Conservation (phyloP, 345 rosid species). For the Heritiera fomes region DNA sequence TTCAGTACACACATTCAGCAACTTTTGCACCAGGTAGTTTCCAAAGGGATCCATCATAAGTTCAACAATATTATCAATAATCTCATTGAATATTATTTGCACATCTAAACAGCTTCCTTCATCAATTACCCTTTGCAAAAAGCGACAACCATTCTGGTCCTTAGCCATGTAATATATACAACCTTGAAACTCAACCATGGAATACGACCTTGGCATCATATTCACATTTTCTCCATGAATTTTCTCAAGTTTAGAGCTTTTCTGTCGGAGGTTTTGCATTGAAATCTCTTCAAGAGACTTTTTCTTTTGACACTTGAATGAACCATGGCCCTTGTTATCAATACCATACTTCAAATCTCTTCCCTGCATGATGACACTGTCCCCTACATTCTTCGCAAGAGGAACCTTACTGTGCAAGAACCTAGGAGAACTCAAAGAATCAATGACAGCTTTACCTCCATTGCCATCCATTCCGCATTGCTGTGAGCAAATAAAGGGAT, state of each 20-base stretch:
- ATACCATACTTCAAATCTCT: slow-evolving; percentile 24
- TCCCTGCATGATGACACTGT: slow-evolving; percentile 44
- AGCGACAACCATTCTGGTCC: slow-evolving; percentile 57
- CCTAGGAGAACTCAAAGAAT: slow-evolving; percentile 22
- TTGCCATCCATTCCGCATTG: slow-evolving; percentile 26
- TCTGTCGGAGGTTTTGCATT: slow-evolving; percentile 23
- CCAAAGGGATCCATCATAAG: slow-evolving; percentile 62
- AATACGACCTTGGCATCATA: slow-evolving; percentile 30
- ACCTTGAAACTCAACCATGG: slow-evolving; percentile 44
- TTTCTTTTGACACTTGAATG: slow-evolving; percentile 28
- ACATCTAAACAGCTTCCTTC: slow-evolving; percentile 44
- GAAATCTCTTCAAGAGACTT: slow-evolving; percentile 31
- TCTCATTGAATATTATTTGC: slow-evolving; percentile 37
- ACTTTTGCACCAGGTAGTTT: slow-evolving; percentile 61
- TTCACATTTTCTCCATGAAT: slow-evolving; percentile 27
- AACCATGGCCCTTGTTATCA: slow-evolving; percentile 18
- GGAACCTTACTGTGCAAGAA: slow-evolving; percentile 15
- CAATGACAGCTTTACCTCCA: slow-evolving; percentile 23
- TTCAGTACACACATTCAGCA: slow-evolving; percentile 45
- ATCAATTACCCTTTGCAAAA: slow-evolving; percentile 50
- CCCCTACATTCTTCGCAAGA: slow-evolving; percentile 24
- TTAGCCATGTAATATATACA: slow-evolving; percentile 48
- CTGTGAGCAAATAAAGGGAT: slow-evolving; percentile 22
- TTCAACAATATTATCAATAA: slow-evolving; percentile 43
- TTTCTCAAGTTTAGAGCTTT: slow-evolving; percentile 27